phyloP scores from a whole-genome alignment of 306 rosid species.

The Quercus glauca region DNA sequence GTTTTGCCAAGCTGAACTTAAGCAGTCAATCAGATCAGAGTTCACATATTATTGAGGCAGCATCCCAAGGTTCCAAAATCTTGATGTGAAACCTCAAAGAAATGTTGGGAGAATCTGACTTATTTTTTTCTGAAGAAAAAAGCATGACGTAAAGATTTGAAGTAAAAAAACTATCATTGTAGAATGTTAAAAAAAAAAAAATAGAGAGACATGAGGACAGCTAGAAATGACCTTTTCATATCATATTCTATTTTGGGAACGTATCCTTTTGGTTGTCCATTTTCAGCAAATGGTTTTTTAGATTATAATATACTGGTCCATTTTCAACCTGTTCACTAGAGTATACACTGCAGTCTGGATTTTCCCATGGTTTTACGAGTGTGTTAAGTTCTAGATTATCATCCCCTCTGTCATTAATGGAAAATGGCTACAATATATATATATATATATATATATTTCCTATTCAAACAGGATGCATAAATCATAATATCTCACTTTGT shows the following conservation, averaged over 20 bases:
- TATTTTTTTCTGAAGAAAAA: background rate
- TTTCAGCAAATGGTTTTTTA: background rate
- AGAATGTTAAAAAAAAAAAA: no score
- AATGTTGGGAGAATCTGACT: background rate
- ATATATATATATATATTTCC: no score
- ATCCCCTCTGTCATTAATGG: no score
- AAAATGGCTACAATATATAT: no score
- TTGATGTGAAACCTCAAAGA: background rate
- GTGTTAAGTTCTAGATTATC: no score
- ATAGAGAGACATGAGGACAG: background rate
- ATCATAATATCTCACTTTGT: no score
- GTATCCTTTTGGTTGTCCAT: background rate
- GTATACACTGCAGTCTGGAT: no score
- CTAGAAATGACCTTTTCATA: background rate
- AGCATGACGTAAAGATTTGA: background rate
- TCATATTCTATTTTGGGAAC: background rate
- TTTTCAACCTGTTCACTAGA: no score
- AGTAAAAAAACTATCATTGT: no score
- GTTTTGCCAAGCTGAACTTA: background rate
- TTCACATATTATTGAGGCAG: background rate
- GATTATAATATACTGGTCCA: background rate
- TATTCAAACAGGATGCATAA: no score
- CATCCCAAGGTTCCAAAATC: background rate
- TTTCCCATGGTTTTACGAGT: no score
- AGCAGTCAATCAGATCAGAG: constrained; percentile 9